A percentile compares a stretch with the other conserved stretches of the same genome.
These are phyloP conservation scores for Pythium coloratum DNA, from an alignment of 352 stramenopile species.

Conservation along the genomic window DNA sequence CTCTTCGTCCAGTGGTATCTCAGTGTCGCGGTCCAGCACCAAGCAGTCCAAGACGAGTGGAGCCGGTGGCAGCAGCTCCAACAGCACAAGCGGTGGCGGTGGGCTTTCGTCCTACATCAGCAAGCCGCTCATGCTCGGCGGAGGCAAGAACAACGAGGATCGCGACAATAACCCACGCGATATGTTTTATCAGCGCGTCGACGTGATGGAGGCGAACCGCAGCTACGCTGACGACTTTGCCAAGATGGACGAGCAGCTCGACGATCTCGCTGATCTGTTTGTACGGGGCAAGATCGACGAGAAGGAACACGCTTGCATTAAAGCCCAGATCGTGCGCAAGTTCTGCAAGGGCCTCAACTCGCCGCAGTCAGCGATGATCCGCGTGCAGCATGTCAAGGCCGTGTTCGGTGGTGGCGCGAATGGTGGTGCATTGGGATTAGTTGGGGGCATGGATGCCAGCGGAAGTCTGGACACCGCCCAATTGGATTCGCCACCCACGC, in stretches of 20 bases:
- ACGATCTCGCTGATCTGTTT: conserved; percentile 71
- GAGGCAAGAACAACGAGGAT: conserved; percentile 27
- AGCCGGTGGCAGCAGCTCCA: neutral
- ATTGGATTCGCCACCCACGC: conserved; percentile 26
- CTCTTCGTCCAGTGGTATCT: conserved; percentile 38
- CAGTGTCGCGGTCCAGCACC: conserved; percentile 14
- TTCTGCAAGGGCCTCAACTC: conserved; percentile 83
- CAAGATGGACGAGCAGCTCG: conserved; percentile 83
- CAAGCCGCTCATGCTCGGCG: conserved; percentile 48
- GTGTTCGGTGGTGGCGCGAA: conserved; percentile 24
- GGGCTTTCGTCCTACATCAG: conserved; percentile 64
- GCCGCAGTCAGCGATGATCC: conserved; percentile 73
- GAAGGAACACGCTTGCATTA: conserved; percentile 85
- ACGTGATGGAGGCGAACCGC: conserved; percentile 68
- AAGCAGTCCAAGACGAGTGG: conserved; percentile 24
- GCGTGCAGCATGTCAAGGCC: conserved; percentile 64
- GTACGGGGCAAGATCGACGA: conserved; percentile 80
- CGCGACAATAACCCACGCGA: conserved; percentile 31
- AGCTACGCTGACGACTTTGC: conserved; percentile 62
- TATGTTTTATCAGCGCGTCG: conserved; percentile 68
- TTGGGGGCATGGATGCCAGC: neutral
- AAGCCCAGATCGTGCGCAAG: conserved; percentile 77
- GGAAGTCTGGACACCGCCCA: neutral
- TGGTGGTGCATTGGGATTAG: conserved; percentile 14
- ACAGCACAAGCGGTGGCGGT: conserved; percentile 14